Base-by-base conservation (phyloP, 768 basidiomycete genomes). In the Tylopilus balloui region DNA sequence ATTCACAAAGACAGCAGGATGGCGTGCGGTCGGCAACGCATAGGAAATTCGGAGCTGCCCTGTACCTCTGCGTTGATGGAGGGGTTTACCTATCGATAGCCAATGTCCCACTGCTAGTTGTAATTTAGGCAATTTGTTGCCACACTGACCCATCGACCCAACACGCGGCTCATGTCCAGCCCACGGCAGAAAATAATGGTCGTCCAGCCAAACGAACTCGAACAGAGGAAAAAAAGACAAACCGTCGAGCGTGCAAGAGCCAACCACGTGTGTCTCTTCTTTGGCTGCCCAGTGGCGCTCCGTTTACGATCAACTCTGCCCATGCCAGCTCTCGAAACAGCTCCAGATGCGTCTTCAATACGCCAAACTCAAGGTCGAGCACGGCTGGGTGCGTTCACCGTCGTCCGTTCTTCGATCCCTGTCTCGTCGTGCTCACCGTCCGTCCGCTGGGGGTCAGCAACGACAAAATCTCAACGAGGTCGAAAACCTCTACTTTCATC, bases 401-500 rank as follows among this genome's bases (percentile, higher is more conserved):
- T 38, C 28, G 9, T 24, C 14, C 24, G 6, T 31, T 7, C 15
- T 41, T n/a, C 20, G 3, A n/a, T 27, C 7, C 36, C 17, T n/a
- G 20, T 19, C 3, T 34, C 25, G 12, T 20, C 20, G 40, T 47
- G 13, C 35, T 59, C 41, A 51, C 39, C 39, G 9, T 40, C 17
- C n/a, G n/a, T n/a, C n/a, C n/a, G n/a, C n/a, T n/a, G n/a, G n/a
- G n/a, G 28, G 23, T n/a, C 60, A 87, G 86, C 84, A 86, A 81
- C 78, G 80, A 50, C 86, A 89, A 66, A 86, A 76, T 39, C 67
- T 89, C 45, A 87, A 85, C 59, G 87, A 89, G 68, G 87, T 89
- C 6, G 87, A 89, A 64, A 88, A 88, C 58, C 72, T 89, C 9
- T 89, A 88, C 70, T 88, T 88, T 59, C 83, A 81, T 42, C 83